phyloP scores from a whole-genome alignment of 306 rosid genomes.

The Pyrus betulifolia region DNA sequence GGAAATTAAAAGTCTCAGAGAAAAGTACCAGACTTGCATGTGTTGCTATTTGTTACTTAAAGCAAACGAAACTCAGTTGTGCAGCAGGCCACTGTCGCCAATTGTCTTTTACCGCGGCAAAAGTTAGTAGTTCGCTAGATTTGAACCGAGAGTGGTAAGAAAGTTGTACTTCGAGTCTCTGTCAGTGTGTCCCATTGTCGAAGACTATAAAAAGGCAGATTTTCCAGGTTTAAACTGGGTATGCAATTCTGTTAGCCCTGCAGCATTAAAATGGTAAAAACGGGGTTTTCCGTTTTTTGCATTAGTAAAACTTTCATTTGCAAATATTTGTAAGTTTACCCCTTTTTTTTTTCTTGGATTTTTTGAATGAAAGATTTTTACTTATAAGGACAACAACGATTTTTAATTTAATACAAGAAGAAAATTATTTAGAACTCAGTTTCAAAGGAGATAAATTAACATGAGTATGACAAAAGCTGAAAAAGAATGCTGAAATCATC shows the following conservation, averaged over 20 bases:
- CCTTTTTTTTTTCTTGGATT: neutral
- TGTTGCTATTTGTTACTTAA: neutral
- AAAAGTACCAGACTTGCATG: neutral
- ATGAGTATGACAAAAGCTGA: neutral
- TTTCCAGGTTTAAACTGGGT: neutral
- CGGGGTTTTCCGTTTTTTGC: too few species aligned
- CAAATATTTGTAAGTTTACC: neutral
- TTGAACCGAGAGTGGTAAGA: neutral
- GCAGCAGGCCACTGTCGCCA: neutral
- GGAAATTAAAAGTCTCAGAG: neutral
- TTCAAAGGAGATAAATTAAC: too few species aligned
- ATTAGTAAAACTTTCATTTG: neutral
- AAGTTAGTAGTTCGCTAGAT: neutral
- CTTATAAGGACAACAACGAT: neutral
- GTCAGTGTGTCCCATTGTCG: neutral
- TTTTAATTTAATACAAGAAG: too few species aligned
- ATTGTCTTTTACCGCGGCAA: neutral
- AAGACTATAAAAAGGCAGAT: neutral
- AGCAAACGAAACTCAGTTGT: too few species aligned
- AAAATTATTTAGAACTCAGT: too few species aligned
- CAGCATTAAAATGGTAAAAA: neutral
- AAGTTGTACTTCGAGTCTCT: neutral
- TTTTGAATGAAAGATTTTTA: neutral
- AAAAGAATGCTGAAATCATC: too few species aligned
- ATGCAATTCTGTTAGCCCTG: neutral